Evolutionary conservation across 2,329 filamentous ascomycete genomes (phyloP), one percentile per base, ranked within the genome.

Genomic region (Aphanocladium album): DNA sequence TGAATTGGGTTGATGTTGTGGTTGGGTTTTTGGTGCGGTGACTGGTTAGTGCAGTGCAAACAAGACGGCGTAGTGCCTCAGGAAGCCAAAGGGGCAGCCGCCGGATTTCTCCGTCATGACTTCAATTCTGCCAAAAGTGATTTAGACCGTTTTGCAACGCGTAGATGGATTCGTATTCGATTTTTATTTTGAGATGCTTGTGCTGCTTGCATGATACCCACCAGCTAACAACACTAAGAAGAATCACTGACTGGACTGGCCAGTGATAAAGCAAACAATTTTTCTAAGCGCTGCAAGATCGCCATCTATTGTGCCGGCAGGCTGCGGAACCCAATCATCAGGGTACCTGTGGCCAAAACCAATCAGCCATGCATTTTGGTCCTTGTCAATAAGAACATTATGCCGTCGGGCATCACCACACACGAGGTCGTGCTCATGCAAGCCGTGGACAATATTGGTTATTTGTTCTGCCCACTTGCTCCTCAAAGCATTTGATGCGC

Each of bases 31-130:
- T 1, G 25, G 16, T 11, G 23, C 7, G 23, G 6, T 17, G 9
- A 14, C 30, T 45, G 45, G 41, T 46, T 55, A 55, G 53, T 56
- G 53, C 19, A 9, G 27, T 56, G 53, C 46, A 35, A 56, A 39
- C 37, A 19, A 17, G n/a, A 49, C n/a, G 5, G 9, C 14, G 11
- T 17, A 17, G 49, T 17, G n/a, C n/a, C n/a, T n/a, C n/a, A n/a
- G n/a, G n/a, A n/a, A n/a, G n/a, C n/a, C n/a, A n/a, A n/a, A n/a
- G n/a, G n/a, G n/a, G n/a, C n/a, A n/a, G n/a, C n/a, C n/a, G n/a
- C n/a, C n/a, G n/a, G n/a, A n/a, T n/a, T n/a, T n/a, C n/a, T n/a
- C n/a, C n/a, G n/a, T n/a, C n/a, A n/a, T n/a, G n/a, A n/a, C n/a
- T n/a, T n/a, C n/a, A n/a, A n/a, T n/a, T n/a, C n/a, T n/a, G n/a